phyloP scores from a whole-genome alignment of 192 early-diverging fungal species.

The Coemansia sp. region DNA sequence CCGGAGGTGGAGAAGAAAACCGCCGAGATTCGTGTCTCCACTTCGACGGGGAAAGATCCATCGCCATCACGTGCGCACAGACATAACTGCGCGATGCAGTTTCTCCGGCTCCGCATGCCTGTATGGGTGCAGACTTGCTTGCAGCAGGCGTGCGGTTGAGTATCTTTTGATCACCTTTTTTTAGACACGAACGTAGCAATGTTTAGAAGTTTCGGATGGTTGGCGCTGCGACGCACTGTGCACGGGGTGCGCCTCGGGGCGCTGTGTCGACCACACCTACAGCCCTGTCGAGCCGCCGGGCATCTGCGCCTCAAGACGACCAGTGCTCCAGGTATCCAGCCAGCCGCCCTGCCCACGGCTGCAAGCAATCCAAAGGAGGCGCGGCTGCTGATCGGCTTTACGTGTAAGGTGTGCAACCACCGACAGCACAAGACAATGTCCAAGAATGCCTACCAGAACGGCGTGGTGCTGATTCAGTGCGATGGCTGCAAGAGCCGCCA shows the following conservation, averaged over 20 bases:
- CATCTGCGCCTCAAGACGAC: slow-evolving; percentile 14
- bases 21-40: too few species aligned
- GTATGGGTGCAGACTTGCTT: too few species aligned
- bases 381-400: slow-evolving; percentile 81
- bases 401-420: slow-evolving; percentile 87
- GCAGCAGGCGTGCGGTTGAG: too few species aligned
- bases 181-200: too few species aligned
- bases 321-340: not conserved
- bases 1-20: too few species aligned
- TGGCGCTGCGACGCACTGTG: too few species aligned
- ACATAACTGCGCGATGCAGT: too few species aligned
- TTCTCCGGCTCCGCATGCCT: too few species aligned
- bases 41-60: too few species aligned
- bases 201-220: not conserved
- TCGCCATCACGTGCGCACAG: not conserved
- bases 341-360: not conserved
- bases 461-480: slow-evolving; percentile 93
- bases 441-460: slow-evolving; percentile 80
- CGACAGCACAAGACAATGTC: slow-evolving; percentile 89
- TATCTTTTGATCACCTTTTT: too few species aligned
- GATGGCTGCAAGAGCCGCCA: slow-evolving; percentile 86
- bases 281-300: not conserved
- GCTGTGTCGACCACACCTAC: too few species aligned
- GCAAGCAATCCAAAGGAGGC: slow-evolving; percentile 16
- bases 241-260: too few species aligned